These are phyloP conservation scores for Rhizopus sp. DNA, from an alignment of 371 early-diverging fungal genomes.

Conservation along the genomic window DNA sequence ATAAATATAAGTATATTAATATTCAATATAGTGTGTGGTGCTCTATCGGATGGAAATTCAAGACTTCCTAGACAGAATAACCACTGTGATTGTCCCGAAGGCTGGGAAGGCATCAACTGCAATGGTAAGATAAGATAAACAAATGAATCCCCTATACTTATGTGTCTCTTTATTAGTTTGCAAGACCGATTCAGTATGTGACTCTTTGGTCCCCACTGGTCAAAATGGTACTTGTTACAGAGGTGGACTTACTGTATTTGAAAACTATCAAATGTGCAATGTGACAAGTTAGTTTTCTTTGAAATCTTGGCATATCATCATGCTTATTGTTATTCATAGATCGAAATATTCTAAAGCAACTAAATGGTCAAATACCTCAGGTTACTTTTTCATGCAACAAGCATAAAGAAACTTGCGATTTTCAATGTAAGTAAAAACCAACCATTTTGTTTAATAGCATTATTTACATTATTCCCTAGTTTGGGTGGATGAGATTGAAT, in stretches of 20 bases:
- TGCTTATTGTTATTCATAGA: conserved; percentile 28
- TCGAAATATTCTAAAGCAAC: conserved; percentile 62
- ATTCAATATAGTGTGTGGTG: conserved; percentile 59
- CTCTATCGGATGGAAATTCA: conserved; percentile 64
- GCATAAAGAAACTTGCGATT: conserved; percentile 57
- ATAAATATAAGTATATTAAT: not conserved
- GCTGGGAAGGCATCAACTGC: conserved; percentile 93
- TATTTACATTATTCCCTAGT: conserved; percentile 35
- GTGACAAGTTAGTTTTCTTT: conserved; percentile 73
- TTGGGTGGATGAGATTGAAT: conserved; percentile 78
- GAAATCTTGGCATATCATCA: not conserved
- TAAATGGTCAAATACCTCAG: conserved; percentile 65
- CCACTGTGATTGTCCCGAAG: conserved; percentile 79
- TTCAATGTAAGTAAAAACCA: conserved; percentile 55
- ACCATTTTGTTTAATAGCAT: not conserved
- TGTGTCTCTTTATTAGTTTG: conserved; percentile 69
- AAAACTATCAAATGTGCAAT: conserved; percentile 85
- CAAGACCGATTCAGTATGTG: conserved; percentile 72
- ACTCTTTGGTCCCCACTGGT: conserved; percentile 73
- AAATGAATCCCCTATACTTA: not conserved
- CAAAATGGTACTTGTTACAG: conserved; percentile 85
- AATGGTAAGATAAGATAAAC: conserved; percentile 59
- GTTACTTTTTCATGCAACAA: conserved; percentile 71
- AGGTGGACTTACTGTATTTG: conserved; percentile 74
- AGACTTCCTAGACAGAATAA: conserved; percentile 61